A percentile compares a stretch with the other conserved stretches of the same genome.
Conservation (phyloP, 306 rosid species). For the Nissolia schottii region DNA sequence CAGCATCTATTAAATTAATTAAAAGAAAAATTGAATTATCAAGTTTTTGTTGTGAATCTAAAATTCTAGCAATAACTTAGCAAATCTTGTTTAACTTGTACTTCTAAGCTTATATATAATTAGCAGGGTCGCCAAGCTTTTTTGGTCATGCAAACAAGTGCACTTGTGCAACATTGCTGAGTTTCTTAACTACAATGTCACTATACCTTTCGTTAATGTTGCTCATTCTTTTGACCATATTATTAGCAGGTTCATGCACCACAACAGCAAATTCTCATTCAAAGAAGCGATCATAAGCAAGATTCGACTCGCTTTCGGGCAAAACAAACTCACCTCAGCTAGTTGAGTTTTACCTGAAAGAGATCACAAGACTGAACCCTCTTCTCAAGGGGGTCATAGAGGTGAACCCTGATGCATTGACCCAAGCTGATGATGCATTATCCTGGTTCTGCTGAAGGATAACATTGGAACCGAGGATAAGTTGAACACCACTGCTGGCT, state of each 20-base stretch:
- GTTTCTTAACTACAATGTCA: constrained; percentile 21
- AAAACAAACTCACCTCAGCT: constrained; percentile 37
- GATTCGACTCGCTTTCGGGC: constrained; percentile 44
- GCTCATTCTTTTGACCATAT: constrained; percentile 12
- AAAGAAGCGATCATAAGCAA: constrained; percentile 47
- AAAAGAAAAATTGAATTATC: no score
- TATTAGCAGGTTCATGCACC: background rate
- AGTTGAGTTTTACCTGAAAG: constrained; percentile 36
- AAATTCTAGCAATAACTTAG: no score
- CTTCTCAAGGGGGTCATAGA: constrained; percentile 44
- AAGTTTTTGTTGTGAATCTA: no score
- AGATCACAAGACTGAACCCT: constrained; percentile 39
- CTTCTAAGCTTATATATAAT: background rate
- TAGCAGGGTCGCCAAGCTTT: background rate
- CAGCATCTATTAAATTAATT: no score
- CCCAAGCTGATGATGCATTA: constrained; percentile 48
- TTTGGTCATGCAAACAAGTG: background rate
- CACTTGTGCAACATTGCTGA: background rate
- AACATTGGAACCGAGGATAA: constrained; percentile 55
- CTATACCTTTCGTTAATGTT: constrained; percentile 18
- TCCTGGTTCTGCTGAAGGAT: constrained; percentile 60
- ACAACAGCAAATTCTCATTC: background rate
- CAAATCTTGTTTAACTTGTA: no score
- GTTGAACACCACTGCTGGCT: constrained; percentile 60
- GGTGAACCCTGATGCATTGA: constrained; percentile 48